Base-by-base conservation (phyloP, 345 rosid genomes). In the Pistacia vera region DNA sequence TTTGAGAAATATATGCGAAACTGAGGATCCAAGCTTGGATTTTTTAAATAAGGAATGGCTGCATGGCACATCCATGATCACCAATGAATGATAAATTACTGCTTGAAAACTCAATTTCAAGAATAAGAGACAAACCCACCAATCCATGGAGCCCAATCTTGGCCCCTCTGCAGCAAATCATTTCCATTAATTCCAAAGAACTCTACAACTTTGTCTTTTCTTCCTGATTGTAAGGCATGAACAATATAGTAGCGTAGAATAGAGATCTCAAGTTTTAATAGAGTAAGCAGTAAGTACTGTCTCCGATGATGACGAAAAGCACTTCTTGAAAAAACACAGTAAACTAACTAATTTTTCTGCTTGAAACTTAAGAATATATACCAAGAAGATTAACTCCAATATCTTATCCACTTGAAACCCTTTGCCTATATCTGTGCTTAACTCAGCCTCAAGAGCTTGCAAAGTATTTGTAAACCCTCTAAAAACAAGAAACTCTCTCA, bases 21-120 rank as follows among this genome's bases (percentile, higher is more conserved):
- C 68, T 80, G 90, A 74, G 92, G 85, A 77, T 91, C 95, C 84
- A 72, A 65, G 83, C 81, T 81, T 35, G 95, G 91, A 70, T 79
- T 91, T 85, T 83, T 89, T 76, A 87, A 58, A 80, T 87, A 91
- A 17, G 91, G 90, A 68, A 91, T 76, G 48, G 92, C 95, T 91
- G 86, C 84, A 83, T 16, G 6, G 46, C 60, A 72, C 3, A 16
- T 65, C 46, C 66, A 18, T 64, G 6, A 20, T 68, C 56, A 62
- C 70, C 64, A 75, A 72, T 49, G 9, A 55, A 77, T 0, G 18
- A 38, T 35, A 69, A 33, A 35, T 11, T 28, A 63, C 3, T 18
- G 9, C 5, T 38, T n/a, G 35, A 76, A 16, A 75, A 75, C 1
- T 11, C 4, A 74, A 36, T 20, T 58, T 68, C 33, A 16, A 66